These are phyloP conservation scores for Imleria badia DNA, from an alignment of 768 basidiomycete genomes.

Conservation along the genomic window DNA sequence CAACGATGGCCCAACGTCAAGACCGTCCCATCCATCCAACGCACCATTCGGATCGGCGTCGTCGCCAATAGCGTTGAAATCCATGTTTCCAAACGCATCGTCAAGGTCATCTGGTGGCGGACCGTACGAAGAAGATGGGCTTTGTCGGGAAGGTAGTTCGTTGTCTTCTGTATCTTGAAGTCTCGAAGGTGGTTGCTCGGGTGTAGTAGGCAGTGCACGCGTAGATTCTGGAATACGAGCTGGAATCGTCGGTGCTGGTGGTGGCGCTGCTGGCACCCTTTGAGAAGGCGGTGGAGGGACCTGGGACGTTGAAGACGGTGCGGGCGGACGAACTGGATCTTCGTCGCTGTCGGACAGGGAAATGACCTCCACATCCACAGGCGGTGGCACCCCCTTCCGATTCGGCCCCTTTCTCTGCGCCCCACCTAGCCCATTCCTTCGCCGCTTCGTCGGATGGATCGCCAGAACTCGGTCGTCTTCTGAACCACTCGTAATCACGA, in stretches of 20 bases:
- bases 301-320: background rate
- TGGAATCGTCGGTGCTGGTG: background rate
- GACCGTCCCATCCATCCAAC: slow-evolving; percentile 1
- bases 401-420: background rate
- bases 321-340: background rate
- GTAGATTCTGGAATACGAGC: background rate
- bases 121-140: slow-evolving; percentile 1
- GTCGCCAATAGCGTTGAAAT: slow-evolving; percentile 12
- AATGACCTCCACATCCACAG: slow-evolving; percentile 26
- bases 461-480: slow-evolving; percentile 1
- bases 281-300: background rate
- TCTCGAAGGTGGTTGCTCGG: background rate
- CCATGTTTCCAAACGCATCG: slow-evolving; percentile 10
- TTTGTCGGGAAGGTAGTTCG: background rate
- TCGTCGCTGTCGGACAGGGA: slow-evolving; percentile 29
- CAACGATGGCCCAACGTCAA: slow-evolving; percentile 13
- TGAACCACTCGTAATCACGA: slow-evolving; percentile 27
- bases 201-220: background rate
- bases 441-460: background rate
- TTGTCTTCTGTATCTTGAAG: background rate
- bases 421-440: background rate
- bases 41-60: background rate
- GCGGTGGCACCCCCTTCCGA: slow-evolving; percentile 3
- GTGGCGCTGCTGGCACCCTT: background rate
- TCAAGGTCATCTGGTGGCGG: slow-evolving; percentile 12